phyloP scores from a whole-genome alignment of 2,329 filamentous ascomycete genomes.

The Emmonsia crescens region DNA sequence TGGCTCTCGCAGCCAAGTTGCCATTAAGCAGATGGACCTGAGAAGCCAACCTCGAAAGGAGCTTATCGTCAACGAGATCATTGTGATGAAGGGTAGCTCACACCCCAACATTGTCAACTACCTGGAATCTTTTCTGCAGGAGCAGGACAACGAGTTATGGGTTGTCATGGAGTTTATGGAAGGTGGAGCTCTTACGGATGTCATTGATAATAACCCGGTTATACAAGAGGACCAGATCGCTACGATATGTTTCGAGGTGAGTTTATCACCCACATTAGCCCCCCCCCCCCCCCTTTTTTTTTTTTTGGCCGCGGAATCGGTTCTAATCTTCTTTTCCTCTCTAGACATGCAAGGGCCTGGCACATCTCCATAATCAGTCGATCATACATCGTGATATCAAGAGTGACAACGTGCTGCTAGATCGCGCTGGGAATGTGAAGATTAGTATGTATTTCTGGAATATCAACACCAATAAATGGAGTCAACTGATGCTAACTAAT shows the following conservation, averaged over 20 bases:
- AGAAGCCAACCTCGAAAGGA: slow-evolving; percentile 96
- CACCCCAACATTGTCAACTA: slow-evolving; percentile 99
- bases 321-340: slow-evolving; percentile 17
- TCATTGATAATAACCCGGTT: slow-evolving; percentile 92
- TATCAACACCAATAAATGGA: slow-evolving; percentile 10
- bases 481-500: slow-evolving; percentile 6
- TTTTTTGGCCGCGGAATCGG: not conserved
- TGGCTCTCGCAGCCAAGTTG: slow-evolving; percentile 76
- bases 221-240: slow-evolving; percentile 97
- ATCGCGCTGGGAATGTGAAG: slow-evolving; percentile 91
- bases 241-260: slow-evolving; percentile 90
- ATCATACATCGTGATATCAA: slow-evolving; percentile 99
- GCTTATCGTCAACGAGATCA: slow-evolving; percentile 97
- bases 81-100: slow-evolving; percentile 99
- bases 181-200: slow-evolving; percentile 90
- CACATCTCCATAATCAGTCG: slow-evolving; percentile 88
- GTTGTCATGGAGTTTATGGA: slow-evolving; percentile 99
- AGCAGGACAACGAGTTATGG: slow-evolving; percentile 94
- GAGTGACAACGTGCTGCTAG: slow-evolving; percentile 93
- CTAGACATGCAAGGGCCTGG: slow-evolving; percentile 88
- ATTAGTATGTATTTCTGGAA: slow-evolving; percentile 59
- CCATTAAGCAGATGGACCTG: slow-evolving; percentile 99
- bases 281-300: not conserved
- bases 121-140: slow-evolving; percentile 89
- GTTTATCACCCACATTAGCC: slow-evolving; percentile 33